Evolutionary conservation across 2,329 filamentous ascomycete genomes (phyloP), one percentile per base, ranked within the genome.

Genomic region (Talaromyces piceae): DNA sequence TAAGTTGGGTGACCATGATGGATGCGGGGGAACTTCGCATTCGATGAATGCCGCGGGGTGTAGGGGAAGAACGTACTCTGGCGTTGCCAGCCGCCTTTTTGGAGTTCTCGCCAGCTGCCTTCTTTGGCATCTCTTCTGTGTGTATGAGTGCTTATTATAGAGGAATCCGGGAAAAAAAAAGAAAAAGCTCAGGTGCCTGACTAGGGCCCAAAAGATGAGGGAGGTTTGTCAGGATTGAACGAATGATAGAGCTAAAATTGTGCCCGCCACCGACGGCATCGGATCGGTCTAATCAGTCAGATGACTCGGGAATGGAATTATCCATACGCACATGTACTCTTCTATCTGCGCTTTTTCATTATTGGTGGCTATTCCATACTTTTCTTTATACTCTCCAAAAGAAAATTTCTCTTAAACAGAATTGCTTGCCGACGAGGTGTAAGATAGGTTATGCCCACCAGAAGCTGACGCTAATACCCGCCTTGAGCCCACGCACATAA

Each of bases 401-500:
- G n/a, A n/a, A n/a, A n/a, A n/a, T n/a, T n/a, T n/a, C n/a, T n/a
- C n/a, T n/a, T n/a, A n/a, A n/a, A n/a, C n/a, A n/a, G n/a, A n/a
- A n/a, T n/a, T n/a, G n/a, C n/a, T n/a, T n/a, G n/a, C n/a, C n/a
- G n/a, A n/a, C n/a, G n/a, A n/a, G n/a, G n/a, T n/a, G n/a, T n/a
- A n/a, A n/a, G n/a, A n/a, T 13, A 13, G 18, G 26, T 68, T 62
- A 79, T 56, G 87, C 86, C 87, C 88, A 98, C 93, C 93, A 98
- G 64, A 96, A 97, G 64, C 90, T 96, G 11, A 97, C 90, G 59
- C 91, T 96, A 63, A 95, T 91, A 63, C 91, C 95, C 18, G 88
- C 81, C 51, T 82, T 89, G 61, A 97, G 65, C 46, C 89, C 89
- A 54, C 87, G 78, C 3, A 97, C 88, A 68, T 96, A 97, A 73